Evolutionary conservation across 148 eudicot species (phyloP), one percentile per base, ranked within the genome.

Genomic region (Nepenthes gracilis): DNA sequence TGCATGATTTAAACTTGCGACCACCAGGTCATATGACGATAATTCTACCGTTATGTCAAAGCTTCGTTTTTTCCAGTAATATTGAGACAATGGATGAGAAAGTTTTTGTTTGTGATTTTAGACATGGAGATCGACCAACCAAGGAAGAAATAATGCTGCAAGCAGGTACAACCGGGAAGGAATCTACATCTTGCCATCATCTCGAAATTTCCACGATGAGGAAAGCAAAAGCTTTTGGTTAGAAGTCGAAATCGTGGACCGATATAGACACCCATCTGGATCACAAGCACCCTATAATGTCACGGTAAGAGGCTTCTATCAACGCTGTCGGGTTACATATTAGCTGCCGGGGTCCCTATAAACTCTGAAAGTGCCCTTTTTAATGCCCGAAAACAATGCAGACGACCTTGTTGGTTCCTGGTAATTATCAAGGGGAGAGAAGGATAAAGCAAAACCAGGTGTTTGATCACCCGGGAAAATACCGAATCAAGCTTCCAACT

Each of bases 221-320:
- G 99, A 83, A 78, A 97, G 99, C 66, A 94, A 89, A 72, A 75
- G 47, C 65, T 94, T 94, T 60, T 94, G 97, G 95, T 80, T 94
- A 36, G 92, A 89, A 67, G 68, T 94, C 38, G 95, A 94, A 78
- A 86, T 94, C 69, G 84, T 94, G 47, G 99, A 94, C 70, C 70
- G 61, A 66, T 74, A 94, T 70, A 79, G 99, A 67, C 79, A 70
- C 55, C 95, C 97, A 47, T 83, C 99, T 33, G 95, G 99, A 57
- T 77, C 83, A 54, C 99, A 94, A 76, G 90, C 83, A 47, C 92
- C 99, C 47, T 94, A 89, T 64, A 94, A 89, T 85, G 88, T 89
- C 67, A 86, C 99, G 65, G 99, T 94, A 76, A 72, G 78, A 55
- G 58, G 34, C 48, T 58, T 13, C n/a, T 64, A 52, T 23, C 23